These are phyloP conservation scores for Alternaria sp. DNA, from an alignment of 2,329 filamentous ascomycete genomes.

Conservation along the genomic window DNA sequence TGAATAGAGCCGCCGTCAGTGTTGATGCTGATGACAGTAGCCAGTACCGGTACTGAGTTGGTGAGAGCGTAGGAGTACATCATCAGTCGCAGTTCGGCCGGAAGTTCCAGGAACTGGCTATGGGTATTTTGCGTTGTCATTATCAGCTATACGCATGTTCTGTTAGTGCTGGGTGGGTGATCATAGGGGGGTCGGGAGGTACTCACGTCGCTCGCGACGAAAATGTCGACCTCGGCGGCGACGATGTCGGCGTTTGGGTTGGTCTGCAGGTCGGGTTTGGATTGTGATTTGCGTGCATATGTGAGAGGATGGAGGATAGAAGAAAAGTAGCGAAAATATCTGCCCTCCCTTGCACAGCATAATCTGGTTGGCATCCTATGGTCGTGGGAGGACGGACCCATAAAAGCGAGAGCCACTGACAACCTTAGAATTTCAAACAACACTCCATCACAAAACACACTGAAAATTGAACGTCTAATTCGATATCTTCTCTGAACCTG, in stretches of 20 bases:
- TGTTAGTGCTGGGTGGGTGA: neutral
- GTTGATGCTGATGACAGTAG: neutral
- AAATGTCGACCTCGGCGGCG: neutral
- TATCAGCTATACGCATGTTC: neutral
- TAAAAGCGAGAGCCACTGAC: neutral
- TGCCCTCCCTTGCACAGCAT: neutral
- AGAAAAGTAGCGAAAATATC: neutral
- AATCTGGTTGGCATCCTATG: neutral
- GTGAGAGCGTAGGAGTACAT: neutral
- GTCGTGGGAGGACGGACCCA: neutral
- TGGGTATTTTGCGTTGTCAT: neutral
- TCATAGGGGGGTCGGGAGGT: neutral
- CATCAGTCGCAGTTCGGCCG: neutral
- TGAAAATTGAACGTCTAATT: neutral
- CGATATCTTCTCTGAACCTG: neutral
- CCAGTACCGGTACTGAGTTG: neutral
- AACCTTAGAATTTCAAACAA: neutral
- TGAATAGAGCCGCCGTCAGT: neutral
- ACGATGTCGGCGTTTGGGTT: neutral
- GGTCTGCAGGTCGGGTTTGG: neutral
- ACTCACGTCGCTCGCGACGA: neutral
- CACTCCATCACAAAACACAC: neutral
- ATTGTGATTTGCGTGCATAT: neutral
- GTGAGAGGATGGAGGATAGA: neutral
- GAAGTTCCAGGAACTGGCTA: neutral